Evolutionary conservation across 495 filamentous ascomycete genomes (phyloP).

Genomic region (Lindgomyces ingoldianus): DNA sequence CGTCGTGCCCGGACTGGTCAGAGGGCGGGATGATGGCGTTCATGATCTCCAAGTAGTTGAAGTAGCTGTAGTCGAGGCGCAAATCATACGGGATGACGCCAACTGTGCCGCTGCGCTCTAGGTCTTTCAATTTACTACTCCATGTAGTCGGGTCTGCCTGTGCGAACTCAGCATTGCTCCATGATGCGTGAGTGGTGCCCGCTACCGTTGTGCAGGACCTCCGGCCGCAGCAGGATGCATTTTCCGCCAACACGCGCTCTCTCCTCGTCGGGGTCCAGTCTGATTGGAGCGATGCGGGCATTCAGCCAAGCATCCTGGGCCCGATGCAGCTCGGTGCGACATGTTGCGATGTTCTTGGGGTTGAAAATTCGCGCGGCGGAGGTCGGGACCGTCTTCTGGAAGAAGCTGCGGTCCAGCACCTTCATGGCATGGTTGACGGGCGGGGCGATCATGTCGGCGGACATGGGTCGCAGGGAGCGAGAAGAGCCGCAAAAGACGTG

Average conservation of each 20-base stretch:
- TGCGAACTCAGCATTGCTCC: slow-evolving; percentile 22
- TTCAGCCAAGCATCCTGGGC: slow-evolving; percentile 63
- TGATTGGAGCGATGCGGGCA: slow-evolving; percentile 58
- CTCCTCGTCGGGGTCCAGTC: slow-evolving; percentile 51
- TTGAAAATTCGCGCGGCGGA: slow-evolving; percentile 79
- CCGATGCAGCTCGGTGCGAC: slow-evolving; percentile 60
- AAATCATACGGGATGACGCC: slow-evolving; percentile 72
- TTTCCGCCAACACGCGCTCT: slow-evolving; percentile 59
- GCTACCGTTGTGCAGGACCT: slow-evolving; percentile 66
- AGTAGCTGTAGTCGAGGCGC: slow-evolving; percentile 77
- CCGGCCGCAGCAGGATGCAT: slow-evolving; percentile 72
- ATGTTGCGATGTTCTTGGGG: slow-evolving; percentile 65
- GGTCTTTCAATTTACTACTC: slow-evolving; percentile 65
- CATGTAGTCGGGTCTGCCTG: slow-evolving; percentile 70
- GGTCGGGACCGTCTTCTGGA: slow-evolving; percentile 70
- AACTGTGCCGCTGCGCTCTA: slow-evolving; percentile 66
- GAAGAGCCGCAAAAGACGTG: no score
- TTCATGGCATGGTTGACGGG: slow-evolving; percentile 80
- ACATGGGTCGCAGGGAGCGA: slow-evolving; percentile 5
- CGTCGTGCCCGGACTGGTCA: slow-evolving; percentile 59
- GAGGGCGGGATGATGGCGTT: slow-evolving; percentile 58
- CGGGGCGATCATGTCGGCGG: slow-evolving; percentile 67
- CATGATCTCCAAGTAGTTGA: slow-evolving; percentile 84
- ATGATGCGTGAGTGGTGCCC: slow-evolving; percentile 11
- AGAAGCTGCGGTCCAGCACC: slow-evolving; percentile 78